A percentile compares a stretch with the other conserved stretches of the same genome.
These are phyloP conservation scores for Candida smagusa DNA, from an alignment of 1,139 yeast genomes.

Conservation along the genomic window DNA sequence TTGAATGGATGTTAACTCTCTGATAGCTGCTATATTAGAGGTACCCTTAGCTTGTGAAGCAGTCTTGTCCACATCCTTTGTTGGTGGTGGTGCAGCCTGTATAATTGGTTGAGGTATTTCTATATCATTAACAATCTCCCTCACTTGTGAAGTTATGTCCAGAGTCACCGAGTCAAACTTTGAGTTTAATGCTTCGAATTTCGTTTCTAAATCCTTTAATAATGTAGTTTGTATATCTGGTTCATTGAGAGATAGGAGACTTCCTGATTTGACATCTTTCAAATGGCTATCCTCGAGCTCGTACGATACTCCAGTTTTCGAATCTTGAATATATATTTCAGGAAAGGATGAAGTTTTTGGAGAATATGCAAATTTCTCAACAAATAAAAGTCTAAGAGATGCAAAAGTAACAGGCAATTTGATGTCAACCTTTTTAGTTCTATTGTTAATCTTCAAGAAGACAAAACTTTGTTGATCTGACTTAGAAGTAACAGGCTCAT, in stretches of 20 bases:
- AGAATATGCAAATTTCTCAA: constrained; percentile 82
- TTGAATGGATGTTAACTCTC: constrained; percentile 38
- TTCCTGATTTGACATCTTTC: constrained; percentile 57
- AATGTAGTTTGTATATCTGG: constrained; percentile 19
- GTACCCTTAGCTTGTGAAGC: background rate
- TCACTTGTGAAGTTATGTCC: constrained; percentile 21
- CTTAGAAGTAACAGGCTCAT: constrained; percentile 5
- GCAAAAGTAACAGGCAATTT: constrained; percentile 57
- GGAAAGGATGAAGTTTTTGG: constrained; percentile 75
- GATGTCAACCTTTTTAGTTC: constrained; percentile 59
- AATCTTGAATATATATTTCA: constrained; percentile 72
- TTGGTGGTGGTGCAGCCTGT: constrained; percentile 4
- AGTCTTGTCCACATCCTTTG: constrained; percentile 2
- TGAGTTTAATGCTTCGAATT: constrained; percentile 28
- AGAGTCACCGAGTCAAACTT: constrained; percentile 28
- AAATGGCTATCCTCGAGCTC: constrained; percentile 75
- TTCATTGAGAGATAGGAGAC: constrained; percentile 55
- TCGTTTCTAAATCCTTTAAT: constrained; percentile 22
- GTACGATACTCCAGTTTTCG: constrained; percentile 56
- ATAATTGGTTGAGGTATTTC: constrained; percentile 16
- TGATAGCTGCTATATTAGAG: background rate
- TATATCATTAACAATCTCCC: constrained; percentile 20
- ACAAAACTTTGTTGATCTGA: constrained; percentile 16
- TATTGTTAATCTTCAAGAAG: constrained; percentile 55
- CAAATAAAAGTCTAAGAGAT: constrained; percentile 67